phyloP scores from a whole-genome alignment of 257 asterid species.

The Henckelia pumila region DNA sequence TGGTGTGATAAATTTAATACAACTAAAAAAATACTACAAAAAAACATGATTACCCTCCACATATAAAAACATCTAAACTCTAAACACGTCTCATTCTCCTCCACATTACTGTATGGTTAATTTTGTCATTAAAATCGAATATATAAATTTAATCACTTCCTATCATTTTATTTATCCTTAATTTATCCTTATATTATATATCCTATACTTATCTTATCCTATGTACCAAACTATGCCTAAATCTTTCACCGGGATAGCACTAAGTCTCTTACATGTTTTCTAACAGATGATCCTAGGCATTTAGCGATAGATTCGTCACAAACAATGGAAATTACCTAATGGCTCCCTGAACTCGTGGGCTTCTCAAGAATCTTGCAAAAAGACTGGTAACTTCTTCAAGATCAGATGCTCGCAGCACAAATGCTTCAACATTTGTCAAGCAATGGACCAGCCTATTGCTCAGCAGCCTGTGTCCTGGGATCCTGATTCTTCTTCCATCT shows the following conservation, averaged over 20 bases:
- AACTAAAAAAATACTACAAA: too few species aligned
- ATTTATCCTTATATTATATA: too few species aligned
- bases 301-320: neutral
- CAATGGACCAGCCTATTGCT: slow-evolving; percentile 73
- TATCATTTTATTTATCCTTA: too few species aligned
- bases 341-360: slow-evolving; percentile 83
- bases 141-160: too few species aligned
- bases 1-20: too few species aligned
- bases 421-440: slow-evolving; percentile 78
- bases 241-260: neutral
- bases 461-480: slow-evolving; percentile 63
- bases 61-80: too few species aligned
- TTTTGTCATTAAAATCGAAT: too few species aligned
- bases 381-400: slow-evolving; percentile 83
- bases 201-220: too few species aligned
- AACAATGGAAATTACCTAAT: slow-evolving; percentile 50
- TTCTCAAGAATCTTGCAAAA: slow-evolving; percentile 71
- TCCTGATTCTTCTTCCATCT: slow-evolving; percentile 63
- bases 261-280: neutral
- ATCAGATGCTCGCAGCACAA: slow-evolving; percentile 70
- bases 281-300: neutral
- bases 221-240: too few species aligned
- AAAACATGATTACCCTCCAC: too few species aligned
- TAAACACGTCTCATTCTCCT: too few species aligned
- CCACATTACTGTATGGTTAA: too few species aligned